Evolutionary conservation across 1,139 yeast genomes (phyloP).

Genomic region (Kluyveromyces sp.): DNA sequence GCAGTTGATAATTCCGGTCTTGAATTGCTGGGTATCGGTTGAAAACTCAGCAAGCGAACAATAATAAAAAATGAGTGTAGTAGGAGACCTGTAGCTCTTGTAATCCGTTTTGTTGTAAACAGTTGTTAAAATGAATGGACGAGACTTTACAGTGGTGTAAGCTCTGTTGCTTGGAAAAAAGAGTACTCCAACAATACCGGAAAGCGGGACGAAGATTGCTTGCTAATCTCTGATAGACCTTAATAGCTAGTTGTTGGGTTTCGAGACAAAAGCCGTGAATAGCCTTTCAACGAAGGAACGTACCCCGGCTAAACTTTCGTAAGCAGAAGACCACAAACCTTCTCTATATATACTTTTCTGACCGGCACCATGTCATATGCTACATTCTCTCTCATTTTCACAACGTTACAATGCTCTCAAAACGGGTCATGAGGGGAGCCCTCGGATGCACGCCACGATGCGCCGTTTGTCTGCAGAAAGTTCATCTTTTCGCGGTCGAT

Average conservation of each 20-base stretch:
- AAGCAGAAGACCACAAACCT: not conserved
- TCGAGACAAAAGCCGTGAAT: not conserved
- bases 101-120: too few relatives aligned
- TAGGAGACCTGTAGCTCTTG: too few relatives aligned
- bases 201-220: not conserved
- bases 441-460: not conserved
- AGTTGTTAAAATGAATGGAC: slow-evolving; percentile 24
- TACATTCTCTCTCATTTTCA: not conserved
- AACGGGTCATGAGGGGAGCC: not conserved
- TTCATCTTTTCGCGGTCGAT: not conserved
- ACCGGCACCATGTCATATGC: not conserved
- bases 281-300: too few relatives aligned
- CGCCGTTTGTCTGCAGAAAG: not conserved
- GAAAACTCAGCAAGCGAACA: too few relatives aligned
- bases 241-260: not conserved
- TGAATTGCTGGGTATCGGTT: too few relatives aligned
- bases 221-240: not conserved
- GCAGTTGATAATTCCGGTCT: too few relatives aligned
- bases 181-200: not conserved
- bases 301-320: not conserved
- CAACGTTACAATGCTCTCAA: not conserved
- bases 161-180: slow-evolving; percentile 15
- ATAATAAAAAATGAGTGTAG: too few relatives aligned
- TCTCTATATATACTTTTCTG: not conserved
- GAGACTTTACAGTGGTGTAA: slow-evolving; percentile 22